Conservation (phyloP, 805 yeast genomes). For the Candida xiaguanensis region DNA sequence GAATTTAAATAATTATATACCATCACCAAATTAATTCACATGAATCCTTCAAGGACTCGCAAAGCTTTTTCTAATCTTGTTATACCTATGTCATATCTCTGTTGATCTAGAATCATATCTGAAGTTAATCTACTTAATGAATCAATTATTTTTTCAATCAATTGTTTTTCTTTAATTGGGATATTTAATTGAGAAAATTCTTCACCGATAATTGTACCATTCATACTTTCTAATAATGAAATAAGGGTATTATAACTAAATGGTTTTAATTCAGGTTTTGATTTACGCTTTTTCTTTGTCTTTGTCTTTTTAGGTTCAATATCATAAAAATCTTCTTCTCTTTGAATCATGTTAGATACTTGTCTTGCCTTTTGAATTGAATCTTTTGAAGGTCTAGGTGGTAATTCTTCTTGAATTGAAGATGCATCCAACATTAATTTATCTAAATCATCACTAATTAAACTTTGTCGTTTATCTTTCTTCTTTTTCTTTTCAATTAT, state of each 20-base stretch:
- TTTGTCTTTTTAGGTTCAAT: conserved; percentile 24
- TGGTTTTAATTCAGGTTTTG: conserved; percentile 24
- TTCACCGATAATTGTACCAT: conserved; percentile 60
- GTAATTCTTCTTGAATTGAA: conserved; percentile 2
- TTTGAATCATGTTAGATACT: conserved; percentile 5
- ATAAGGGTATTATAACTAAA: conserved; percentile 45
- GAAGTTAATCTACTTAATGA: conserved; percentile 81
- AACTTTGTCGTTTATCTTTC: background rate
- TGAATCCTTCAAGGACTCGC: conserved; percentile 79
- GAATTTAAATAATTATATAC: conserved; percentile 6
- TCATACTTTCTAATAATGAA: conserved; percentile 51
- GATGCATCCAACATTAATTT: conserved; percentile 25
- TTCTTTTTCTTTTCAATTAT: background rate
- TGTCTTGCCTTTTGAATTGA: conserved; percentile 9
- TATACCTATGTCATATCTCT: conserved; percentile 75
- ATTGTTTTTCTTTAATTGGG: conserved; percentile 70
- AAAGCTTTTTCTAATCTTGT: conserved; percentile 77
- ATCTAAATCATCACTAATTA: conserved; percentile 35
- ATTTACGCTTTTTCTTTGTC: conserved; percentile 18
- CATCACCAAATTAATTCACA: conserved; percentile 14
- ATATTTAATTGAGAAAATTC: conserved; percentile 73
- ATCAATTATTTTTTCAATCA: conserved; percentile 82
- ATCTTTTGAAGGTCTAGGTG: conserved; percentile 10
- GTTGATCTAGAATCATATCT: conserved; percentile 85
- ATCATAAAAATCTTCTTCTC: conserved; percentile 28